Evolutionary conservation across 106 monocot species (phyloP).

Genomic region (Dioscorea alata): DNA sequence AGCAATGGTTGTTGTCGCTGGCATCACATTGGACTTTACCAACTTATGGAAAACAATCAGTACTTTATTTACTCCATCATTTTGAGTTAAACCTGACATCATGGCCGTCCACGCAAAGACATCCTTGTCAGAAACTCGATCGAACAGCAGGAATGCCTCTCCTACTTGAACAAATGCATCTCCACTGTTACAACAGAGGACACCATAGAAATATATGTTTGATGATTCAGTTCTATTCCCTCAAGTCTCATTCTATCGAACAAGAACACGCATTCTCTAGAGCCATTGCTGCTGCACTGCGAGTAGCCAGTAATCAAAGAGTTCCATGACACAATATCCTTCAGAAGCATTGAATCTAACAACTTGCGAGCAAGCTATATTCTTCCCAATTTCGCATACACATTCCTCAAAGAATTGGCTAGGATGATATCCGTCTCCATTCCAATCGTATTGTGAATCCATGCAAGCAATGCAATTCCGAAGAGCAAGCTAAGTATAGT

Average conservation of each 20-base stretch:
- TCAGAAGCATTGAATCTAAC: slow-evolving; percentile 49
- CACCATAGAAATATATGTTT: no score
- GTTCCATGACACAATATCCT: slow-evolving; percentile 63
- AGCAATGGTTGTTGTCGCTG: slow-evolving; percentile 31
- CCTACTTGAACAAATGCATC: slow-evolving; percentile 8
- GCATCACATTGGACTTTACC: slow-evolving; percentile 26
- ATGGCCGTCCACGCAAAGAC: slow-evolving; percentile 51
- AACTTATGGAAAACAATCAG: slow-evolving; percentile 37
- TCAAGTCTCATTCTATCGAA: no score
- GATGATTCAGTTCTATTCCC: no score
- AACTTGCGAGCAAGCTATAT: slow-evolving; percentile 24
- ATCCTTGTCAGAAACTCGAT: slow-evolving; percentile 26
- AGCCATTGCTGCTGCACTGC: slow-evolving; percentile 2
- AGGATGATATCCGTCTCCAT: slow-evolving; percentile 29
- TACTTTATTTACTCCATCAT: slow-evolving; percentile 33
- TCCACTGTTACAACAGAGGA: no score
- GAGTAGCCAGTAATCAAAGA: slow-evolving; percentile 50
- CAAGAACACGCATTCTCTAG: no score
- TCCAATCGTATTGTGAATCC: slow-evolving; percentile 18
- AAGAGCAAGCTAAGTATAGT: slow-evolving; percentile 45
- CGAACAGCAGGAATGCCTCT: slow-evolving; percentile 26
- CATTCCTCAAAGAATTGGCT: slow-evolving; percentile 42
- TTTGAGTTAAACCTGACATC: slow-evolving; percentile 64
- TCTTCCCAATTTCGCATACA: slow-evolving; percentile 27
- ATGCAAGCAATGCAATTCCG: slow-evolving; percentile 44